Evolutionary conservation across 164 flowering plant genomes (phyloP), one percentile per base, ranked within the genome.

Genomic region (Annona squamosa): DNA sequence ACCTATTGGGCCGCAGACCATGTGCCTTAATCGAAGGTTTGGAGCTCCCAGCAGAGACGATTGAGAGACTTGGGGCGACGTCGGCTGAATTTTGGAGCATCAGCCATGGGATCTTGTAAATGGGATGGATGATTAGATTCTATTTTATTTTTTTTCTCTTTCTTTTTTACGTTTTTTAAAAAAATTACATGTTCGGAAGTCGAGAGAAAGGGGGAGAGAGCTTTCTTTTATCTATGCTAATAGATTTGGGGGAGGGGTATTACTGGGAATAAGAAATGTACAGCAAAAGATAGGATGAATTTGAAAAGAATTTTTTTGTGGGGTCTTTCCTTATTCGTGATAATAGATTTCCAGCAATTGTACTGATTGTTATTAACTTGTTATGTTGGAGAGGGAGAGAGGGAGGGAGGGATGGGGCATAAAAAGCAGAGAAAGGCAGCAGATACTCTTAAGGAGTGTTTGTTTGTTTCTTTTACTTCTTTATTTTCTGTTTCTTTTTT

Each of bases 241-340:
- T 42, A 73, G 71, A 67, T 66, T 56, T 37, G 9, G 43, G 68
- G 52, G 43, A 59, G 52, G 56, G 65, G 64, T 19, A 48, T 42
- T 63, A 67, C 4, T 64, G 47, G 70, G 71, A 73, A 73, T 73
- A 73, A 73, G 71, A 56, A 67, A 48, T 73, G 75, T 67, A 73
- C 75, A 73, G 75, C 44, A 5, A 19, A 67, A 73, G 19, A 48
- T 47, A 56, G 9, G 13, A 63, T 71, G 67, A 62, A 71, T 71
- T 71, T 63, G 67, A 71, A 66, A 66, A 44, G 37, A 26, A 37
- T 71, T 62, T 63, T 68, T 69, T 71, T 62, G 63, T 62, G 47
- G 37, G 37, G 48, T 70, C 37, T 13, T 13, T 68, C 44, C 48
- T 26, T 52, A 41, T 12, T 37, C n/a, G 16, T 71, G 37, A 26